These are phyloP conservation scores for Caryopteris hybrid DNA, from an alignment of 305 asterid genomes.

Conservation along the genomic window DNA sequence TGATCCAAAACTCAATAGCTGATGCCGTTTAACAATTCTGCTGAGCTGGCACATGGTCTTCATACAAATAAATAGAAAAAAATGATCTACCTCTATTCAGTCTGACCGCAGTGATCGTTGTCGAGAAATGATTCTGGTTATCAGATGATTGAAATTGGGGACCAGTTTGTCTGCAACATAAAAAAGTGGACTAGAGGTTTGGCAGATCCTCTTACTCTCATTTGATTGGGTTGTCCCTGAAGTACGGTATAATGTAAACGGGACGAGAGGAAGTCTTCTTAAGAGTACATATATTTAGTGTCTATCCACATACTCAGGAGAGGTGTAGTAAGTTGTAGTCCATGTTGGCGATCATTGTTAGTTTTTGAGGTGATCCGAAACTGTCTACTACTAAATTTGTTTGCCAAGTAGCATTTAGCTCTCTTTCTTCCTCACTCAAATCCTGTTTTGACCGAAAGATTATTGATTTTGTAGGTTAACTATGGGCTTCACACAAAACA, in stretches of 20 bases:
- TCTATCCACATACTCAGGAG: neutral
- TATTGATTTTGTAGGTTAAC: slow-evolving; percentile 29
- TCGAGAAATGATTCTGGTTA: neutral
- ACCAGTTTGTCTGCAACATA: neutral
- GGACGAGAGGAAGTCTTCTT: too few species aligned
- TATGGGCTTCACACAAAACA: slow-evolving; percentile 44
- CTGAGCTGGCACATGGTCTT: neutral
- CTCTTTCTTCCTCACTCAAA: neutral
- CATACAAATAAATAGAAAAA: neutral
- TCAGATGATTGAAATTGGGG: neutral
- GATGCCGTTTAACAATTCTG: neutral
- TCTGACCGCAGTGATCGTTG: neutral
- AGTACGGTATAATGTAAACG: neutral
- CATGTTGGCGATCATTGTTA: neutral
- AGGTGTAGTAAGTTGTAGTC: neutral
- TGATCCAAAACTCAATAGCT: slow-evolving; percentile 1
- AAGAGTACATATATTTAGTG: neutral
- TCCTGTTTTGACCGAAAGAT: slow-evolving; percentile 7
- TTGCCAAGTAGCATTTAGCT: neutral
- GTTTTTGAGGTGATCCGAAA: neutral
- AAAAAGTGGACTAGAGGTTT: slow-evolving; percentile 1
- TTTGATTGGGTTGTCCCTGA: neutral
- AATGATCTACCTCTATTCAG: neutral
- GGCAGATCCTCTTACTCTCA: neutral
- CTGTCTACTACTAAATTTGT: slow-evolving; percentile 1